Evolutionary conservation across 2,329 filamentous ascomycete species (phyloP), one percentile per base, ranked within the genome.

Genomic region (Sarocladium oryzae): DNA sequence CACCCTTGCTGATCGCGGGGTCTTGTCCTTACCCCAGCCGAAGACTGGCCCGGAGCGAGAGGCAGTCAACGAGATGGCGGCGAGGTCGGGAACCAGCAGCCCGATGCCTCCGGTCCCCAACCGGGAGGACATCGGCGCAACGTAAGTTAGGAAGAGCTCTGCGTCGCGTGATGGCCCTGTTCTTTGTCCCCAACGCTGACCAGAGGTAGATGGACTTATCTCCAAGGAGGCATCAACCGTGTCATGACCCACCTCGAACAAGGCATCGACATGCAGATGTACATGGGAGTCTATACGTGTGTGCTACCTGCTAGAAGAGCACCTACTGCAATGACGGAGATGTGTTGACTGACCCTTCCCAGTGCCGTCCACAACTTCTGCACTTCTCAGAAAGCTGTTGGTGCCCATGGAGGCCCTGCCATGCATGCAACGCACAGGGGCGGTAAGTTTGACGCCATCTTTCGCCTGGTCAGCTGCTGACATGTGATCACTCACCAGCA

Each of bases 301-400:
- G 61, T 60, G 32, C 21, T n/a, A 8, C 6, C n/a, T 4, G 21
- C 21, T 36, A 15, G 7, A 7, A 21, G 7, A 21, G n/a, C 7
- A 30, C 28, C 18, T 23, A 18, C 37, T 6, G n/a, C n/a, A 15
- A 13, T 36, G 33, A 36, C n/a, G n/a, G n/a, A 13, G 8, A 16
- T 18, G 8, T 13, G 18, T 40, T 48, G 26, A 33, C 43, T 20
- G 20, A 33, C 4, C n/a, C 21, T 15, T 48, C 41, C 51, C 66
- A 91, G 79, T 50, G 90, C 91, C 55, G 93, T 99, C 48, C 93
- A 99, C 73, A 96, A 99, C 74, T 99, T 99, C 70, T 99, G 93
- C 69, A 99, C 93, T 52, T 96, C 93, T 21, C 93, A 97, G 69
- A 97, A 97, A 68, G 89, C 89, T 1, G 84, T 91, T 40, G 79